Percentiles rank a stretch among this genome's conserved stretches.
Conservation (phyloP, 1,284 basidiomycete species). For the Singerocomus inundabilis region DNA sequence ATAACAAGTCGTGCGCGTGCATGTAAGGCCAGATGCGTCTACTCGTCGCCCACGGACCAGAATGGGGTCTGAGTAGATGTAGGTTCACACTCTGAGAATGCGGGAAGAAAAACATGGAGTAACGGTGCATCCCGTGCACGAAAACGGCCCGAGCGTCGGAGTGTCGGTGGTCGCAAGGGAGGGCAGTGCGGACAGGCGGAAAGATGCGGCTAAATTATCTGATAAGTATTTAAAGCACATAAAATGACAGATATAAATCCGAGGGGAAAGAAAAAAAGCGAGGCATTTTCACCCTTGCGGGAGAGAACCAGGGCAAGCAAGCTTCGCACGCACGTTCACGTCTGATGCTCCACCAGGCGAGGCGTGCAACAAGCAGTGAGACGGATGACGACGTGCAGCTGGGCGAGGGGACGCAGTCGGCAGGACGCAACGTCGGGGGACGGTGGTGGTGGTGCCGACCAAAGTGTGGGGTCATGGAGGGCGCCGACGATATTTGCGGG, state of each 20-base stretch:
- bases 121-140: neutral
- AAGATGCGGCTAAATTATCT: slow-evolving; percentile 1
- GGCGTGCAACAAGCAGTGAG: slow-evolving; percentile 12
- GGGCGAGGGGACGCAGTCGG: too few species aligned
- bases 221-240: slow-evolving; percentile 7
- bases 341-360: slow-evolving; percentile 25
- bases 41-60: neutral
- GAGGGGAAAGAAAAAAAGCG: slow-evolving; percentile 7
- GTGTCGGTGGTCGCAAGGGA: neutral
- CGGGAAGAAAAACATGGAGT: neutral
- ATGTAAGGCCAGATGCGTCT: neutral
- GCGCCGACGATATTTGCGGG: too few species aligned
- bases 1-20: slow-evolving; percentile 2
- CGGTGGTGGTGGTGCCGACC: too few species aligned
- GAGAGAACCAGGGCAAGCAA: slow-evolving; percentile 13
- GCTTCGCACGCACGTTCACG: slow-evolving; percentile 31
- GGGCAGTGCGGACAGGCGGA: neutral
- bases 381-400: neutral
- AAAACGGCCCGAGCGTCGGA: neutral
- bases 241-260: slow-evolving; percentile 11
- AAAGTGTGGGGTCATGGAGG: too few species aligned
- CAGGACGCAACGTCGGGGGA: too few species aligned
- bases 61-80: neutral
- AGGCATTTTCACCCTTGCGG: slow-evolving; percentile 12
- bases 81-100: neutral